phyloP scores from a whole-genome alignment of 257 asterid genomes.

The Lycium barbarum region DNA sequence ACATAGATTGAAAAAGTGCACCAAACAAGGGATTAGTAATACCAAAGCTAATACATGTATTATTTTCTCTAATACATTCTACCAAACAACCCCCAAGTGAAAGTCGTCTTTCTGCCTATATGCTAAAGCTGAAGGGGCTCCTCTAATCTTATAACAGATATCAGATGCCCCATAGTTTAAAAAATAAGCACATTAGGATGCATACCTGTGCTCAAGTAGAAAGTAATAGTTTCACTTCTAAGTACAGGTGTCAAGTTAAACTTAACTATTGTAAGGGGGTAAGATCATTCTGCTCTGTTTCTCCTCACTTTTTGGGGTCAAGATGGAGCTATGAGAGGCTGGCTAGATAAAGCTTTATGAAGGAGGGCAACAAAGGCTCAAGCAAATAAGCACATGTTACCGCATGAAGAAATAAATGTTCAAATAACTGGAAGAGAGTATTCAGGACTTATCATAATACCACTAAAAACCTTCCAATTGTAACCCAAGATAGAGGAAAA shows the following conservation, averaged over 20 bases:
- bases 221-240: constrained; percentile 5
- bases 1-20: no score
- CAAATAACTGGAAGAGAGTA: constrained; percentile 16
- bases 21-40: no score
- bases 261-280: not conserved
- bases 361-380: not conserved
- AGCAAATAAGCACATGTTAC: constrained; percentile 18
- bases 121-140: not conserved
- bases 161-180: constrained; percentile 14
- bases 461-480: constrained; percentile 7
- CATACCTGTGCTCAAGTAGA: not conserved
- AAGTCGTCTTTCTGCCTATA: constrained; percentile 5
- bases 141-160: not conserved
- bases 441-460: not conserved
- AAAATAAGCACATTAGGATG: constrained; percentile 21
- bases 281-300: constrained; percentile 7
- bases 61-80: no score
- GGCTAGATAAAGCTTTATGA: constrained; percentile 15
- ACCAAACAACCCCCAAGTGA: not conserved
- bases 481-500: not conserved
- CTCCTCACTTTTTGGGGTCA: not conserved
- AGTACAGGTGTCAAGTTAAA: constrained; percentile 12
- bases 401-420: not conserved
- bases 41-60: no score
- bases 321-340: constrained; percentile 7